Evolutionary conservation across 306 rosid species (phyloP), one percentile per base, ranked within the genome.

Genomic region (Argentina anserina): DNA sequence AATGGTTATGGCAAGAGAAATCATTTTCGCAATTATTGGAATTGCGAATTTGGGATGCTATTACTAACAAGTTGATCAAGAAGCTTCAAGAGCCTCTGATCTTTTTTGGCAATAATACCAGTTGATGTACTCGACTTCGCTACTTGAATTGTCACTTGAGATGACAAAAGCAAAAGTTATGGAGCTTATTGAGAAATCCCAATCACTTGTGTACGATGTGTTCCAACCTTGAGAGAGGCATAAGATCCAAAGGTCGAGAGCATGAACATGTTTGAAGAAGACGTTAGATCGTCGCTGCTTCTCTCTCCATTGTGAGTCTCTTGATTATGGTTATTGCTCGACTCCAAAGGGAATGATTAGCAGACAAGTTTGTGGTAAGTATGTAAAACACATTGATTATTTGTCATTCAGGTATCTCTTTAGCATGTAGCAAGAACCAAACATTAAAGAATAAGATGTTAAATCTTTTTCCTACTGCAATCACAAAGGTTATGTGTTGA

Each of bases 1-100:
- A n/a, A n/a, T n/a, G n/a, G n/a, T n/a, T n/a, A n/a, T n/a, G n/a
- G n/a, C n/a, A n/a, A n/a, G n/a, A n/a, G n/a, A n/a, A n/a, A n/a
- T n/a, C n/a, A n/a, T n/a, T n/a, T n/a, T n/a, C n/a, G n/a, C n/a
- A n/a, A n/a, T n/a, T n/a, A n/a, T n/a, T n/a, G n/a, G n/a, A n/a
- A n/a, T n/a, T n/a, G n/a, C n/a, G n/a, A n/a, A n/a, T n/a, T n/a
- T 92, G 94, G 94, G 77, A 83, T 78, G 96, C 90, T 52, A 71
- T 92, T 62, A 63, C 67, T 76, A 86, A 71, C 77, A 81, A 81
- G 53, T 31, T 78, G 66, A 80, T 81, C 69, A 86, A 33, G 73
- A 83, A 74, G 73, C 84, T 87, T 40, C 69, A 37, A 33, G 77
- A 71, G 67, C 77, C 86, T 6, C 37, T 58, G 13, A 29, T 29